Evolutionary conservation across 73 alveolate species (phyloP).

Genomic region (Paramecium bursaria): DNA sequence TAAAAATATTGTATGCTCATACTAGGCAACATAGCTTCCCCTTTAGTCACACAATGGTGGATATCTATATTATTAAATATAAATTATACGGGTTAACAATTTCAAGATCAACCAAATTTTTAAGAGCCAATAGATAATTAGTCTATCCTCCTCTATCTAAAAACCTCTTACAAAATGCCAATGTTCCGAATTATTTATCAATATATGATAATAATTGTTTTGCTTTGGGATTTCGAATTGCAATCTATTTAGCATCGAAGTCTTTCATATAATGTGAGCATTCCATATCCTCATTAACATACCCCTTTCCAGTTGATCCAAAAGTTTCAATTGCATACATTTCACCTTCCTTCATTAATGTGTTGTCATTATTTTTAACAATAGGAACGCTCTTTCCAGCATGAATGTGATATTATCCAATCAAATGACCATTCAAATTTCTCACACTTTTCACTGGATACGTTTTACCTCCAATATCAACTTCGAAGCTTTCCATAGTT

Average conservation of each 20-base stretch:
- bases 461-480: constrained; percentile 90
- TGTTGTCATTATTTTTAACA: constrained; percentile 88
- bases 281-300: constrained; percentile 91
- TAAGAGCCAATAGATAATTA: constrained; percentile 86
- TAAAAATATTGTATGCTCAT: constrained; percentile 94
- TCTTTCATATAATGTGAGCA: constrained; percentile 97
- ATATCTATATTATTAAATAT: constrained; percentile 31
- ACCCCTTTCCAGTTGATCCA: constrained; percentile 98
- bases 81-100: constrained; percentile 83
- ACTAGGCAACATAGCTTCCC: constrained; percentile 95
- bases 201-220: constrained; percentile 88
- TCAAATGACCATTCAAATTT: constrained; percentile 97
- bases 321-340: constrained; percentile 98
- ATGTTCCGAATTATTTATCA: constrained; percentile 89
- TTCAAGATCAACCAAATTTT: constrained; percentile 88
- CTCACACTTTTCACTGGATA: constrained; percentile 90
- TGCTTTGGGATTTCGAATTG: constrained; percentile 91
- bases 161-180: constrained; percentile 97
- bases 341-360: constrained; percentile 98
- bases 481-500: constrained; percentile 97
- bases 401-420: constrained; percentile 95
- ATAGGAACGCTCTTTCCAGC: constrained; percentile 99
- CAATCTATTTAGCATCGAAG: constrained; percentile 85
- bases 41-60: constrained; percentile 83
- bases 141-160: constrained; percentile 93